Evolutionary conservation across 2,329 filamentous ascomycete genomes (phyloP), one percentile per base, ranked within the genome.

Genomic region (Colletotrichum echinochloae): DNA sequence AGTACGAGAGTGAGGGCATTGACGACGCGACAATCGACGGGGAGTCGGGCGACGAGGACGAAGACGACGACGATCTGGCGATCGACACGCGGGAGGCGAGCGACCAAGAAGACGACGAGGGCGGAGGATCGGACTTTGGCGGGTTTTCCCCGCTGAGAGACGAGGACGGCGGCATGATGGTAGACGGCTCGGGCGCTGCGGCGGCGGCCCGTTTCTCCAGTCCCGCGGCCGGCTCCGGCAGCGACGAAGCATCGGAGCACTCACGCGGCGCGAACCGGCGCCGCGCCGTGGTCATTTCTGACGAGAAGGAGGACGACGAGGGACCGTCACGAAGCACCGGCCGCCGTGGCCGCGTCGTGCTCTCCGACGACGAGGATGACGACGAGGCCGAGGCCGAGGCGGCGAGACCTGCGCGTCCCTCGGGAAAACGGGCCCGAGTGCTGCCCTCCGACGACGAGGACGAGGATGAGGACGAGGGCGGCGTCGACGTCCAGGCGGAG

Each of bases 1-100:
- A 79, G 54, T 83, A 83, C 20, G 82, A 83, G 48, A 81, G 81
- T 52, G 80, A 81, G 0, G 80, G 80, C 0, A 82, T 83, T 8
- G 81, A 83, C 46, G 81, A 83, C 56, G 75, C 65, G 1, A 76
- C 76, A 11, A 76, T 81, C 16, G 66, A 75, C 1, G 76, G 80
- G 20, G 66, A 72, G 3, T 67, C 64, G 7, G 37, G 52, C 1
- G 51, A 65, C 16, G 71, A 69, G 12, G 61, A 71, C 6, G 71
- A 71, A 18, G 60, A 70, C 3, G 69, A 72, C 11, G 71, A 72
- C 30, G 67, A 71, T 23, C 48, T 68, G 6, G 23, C 46, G 18
- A 26, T 66, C 7, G 56, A 70, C 51, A 69, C 71, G 1, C 60
- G 54, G 2, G 39, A 51, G n/a, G 71, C 75, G 1, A 72, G 74